Percentiles rank a stretch among this genome's conserved stretches.
Evolutionary conservation across 768 basidiomycete genomes (phyloP).

Genomic region (Pleurotus salmoneostramineus): DNA sequence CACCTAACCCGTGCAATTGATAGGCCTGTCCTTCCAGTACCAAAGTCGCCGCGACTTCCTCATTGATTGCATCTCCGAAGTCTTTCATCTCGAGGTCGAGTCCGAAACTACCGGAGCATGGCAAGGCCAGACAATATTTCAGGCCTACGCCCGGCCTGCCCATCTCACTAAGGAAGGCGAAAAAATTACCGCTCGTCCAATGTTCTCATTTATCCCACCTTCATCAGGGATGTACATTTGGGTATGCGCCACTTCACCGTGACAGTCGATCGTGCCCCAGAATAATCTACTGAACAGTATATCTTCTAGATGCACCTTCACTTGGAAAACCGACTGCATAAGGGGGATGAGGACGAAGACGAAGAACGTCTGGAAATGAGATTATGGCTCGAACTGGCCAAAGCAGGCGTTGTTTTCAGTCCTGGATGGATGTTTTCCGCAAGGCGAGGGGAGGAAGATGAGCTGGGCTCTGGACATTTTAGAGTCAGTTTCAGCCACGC

Average conservation of each 20-base stretch:
- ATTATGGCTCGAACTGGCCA: constrained; percentile 58
- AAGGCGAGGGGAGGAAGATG: constrained; percentile 15
- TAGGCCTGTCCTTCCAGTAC: constrained; percentile 55
- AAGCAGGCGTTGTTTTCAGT: constrained; percentile 57
- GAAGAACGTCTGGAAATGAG: constrained; percentile 45
- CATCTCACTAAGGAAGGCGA: too few relatives aligned
- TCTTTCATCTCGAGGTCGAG: constrained; percentile 52
- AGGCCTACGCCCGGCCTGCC: too few relatives aligned
- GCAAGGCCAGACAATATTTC: constrained; percentile 38
- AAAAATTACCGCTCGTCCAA: constrained; percentile 27
- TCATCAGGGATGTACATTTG: constrained; percentile 83
- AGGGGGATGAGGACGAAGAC: constrained; percentile 21
- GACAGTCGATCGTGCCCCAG: too few relatives aligned
- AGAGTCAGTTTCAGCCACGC: constrained; percentile 54
- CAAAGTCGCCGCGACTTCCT: constrained; percentile 55
- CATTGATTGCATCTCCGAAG: constrained; percentile 58
- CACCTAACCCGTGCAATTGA: neutral
- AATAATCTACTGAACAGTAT: too few relatives aligned
- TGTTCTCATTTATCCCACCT: constrained; percentile 73
- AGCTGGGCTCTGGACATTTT: constrained; percentile 41
- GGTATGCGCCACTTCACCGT: constrained; percentile 30
- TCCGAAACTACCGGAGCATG: constrained; percentile 22
- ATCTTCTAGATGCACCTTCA: constrained; percentile 60
- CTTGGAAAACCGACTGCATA: constrained; percentile 41
- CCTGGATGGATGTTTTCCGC: constrained; percentile 53